Percentiles rank a stretch among this genome's conserved stretches.
phyloP scores from a whole-genome alignment of 768 basidiomycete genomes.

The Termitomyces sp. region DNA sequence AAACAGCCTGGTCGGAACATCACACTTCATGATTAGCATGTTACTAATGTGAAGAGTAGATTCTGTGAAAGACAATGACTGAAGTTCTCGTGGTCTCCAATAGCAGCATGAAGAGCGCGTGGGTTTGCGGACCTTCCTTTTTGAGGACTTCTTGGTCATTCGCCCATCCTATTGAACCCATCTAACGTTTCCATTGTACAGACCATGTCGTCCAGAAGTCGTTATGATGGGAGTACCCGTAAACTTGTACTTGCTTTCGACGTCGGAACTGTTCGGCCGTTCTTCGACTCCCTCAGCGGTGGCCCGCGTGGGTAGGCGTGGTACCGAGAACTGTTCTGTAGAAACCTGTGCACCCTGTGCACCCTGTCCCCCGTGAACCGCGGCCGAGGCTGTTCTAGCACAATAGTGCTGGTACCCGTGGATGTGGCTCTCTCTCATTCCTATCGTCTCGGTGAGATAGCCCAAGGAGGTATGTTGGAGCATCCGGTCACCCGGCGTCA shows the following conservation, averaged over 20 bases:
- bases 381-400: too few relatives aligned
- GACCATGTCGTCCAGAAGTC: background rate
- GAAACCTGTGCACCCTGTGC: too few relatives aligned
- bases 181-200: background rate
- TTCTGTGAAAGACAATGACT: too few relatives aligned
- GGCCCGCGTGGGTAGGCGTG: too few relatives aligned
- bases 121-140: background rate
- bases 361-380: too few relatives aligned
- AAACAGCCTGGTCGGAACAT: background rate
- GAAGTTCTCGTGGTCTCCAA: background rate
- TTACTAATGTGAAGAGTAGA: background rate
- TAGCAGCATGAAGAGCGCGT: background rate
- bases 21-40: background rate
- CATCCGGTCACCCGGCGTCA: too few relatives aligned
- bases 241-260: slow-evolving; percentile 39
- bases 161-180: background rate
- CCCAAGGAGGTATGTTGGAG: too few relatives aligned
- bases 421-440: too few relatives aligned
- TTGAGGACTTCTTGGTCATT: background rate
- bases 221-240: slow-evolving; percentile 4
- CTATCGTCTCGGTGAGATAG: too few relatives aligned
- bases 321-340: too few relatives aligned
- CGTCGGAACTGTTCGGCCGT: slow-evolving; percentile 35
- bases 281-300: too few relatives aligned
- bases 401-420: too few relatives aligned